phyloP scores from a whole-genome alignment of 805 yeast species.

The Pichia sporocuriosa region DNA sequence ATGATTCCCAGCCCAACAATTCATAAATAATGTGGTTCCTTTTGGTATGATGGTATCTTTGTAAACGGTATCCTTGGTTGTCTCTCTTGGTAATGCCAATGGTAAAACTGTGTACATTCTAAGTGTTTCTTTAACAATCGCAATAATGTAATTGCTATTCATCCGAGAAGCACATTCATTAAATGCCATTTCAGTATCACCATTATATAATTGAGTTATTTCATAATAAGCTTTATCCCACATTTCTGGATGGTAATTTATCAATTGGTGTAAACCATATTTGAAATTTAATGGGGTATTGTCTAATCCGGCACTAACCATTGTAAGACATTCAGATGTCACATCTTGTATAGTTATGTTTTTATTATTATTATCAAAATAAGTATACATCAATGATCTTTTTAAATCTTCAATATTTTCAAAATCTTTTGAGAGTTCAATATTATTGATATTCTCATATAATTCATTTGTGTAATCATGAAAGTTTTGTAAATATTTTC shows the following conservation, averaged over 20 bases:
- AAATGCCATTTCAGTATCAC: constrained; percentile 20
- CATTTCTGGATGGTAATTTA: constrained; percentile 31
- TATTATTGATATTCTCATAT: neutral
- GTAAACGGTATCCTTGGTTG: constrained; percentile 44
- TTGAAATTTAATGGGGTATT: constrained; percentile 60
- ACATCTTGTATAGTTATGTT: constrained; percentile 17
- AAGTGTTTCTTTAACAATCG: constrained; percentile 56
- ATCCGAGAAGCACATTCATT: constrained; percentile 20
- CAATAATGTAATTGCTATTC: constrained; percentile 44
- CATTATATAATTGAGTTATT: constrained; percentile 31
- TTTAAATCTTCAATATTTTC: constrained; percentile 5
- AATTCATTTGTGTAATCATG: constrained; percentile 21
- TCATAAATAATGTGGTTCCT: constrained; percentile 55
- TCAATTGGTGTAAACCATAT: constrained; percentile 53
- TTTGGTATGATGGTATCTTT: constrained; percentile 41
- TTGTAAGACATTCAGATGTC: constrained; percentile 56
- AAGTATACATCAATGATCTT: constrained; percentile 24
- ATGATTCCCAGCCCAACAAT: constrained; percentile 65
- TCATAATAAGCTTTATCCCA: constrained; percentile 40
- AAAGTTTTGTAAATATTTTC: constrained; percentile 40
- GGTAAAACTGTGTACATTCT: constrained; percentile 63
- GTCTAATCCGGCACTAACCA: constrained; percentile 77
- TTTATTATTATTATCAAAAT: constrained; percentile 15
- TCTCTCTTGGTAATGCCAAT: constrained; percentile 54
- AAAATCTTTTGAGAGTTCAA: neutral